Percentiles rank a stretch among this genome's conserved stretches.
Conservation (phyloP, 176 grass and related monocot species). For the Aegilops bicornis region DNA sequence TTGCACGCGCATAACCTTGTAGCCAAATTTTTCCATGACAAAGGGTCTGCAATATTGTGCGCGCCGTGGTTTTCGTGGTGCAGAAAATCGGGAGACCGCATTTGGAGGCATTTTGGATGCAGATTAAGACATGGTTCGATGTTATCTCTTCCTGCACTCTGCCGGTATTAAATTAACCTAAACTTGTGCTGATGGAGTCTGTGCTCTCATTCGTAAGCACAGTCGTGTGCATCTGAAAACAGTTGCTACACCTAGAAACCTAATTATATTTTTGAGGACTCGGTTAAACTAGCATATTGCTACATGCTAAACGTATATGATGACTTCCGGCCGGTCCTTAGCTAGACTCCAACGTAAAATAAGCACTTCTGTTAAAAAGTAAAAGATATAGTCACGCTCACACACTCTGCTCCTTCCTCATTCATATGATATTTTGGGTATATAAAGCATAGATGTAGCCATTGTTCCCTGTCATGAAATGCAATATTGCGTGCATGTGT, state of each 20-base stretch:
- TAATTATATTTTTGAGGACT: not conserved
- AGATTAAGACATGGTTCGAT: constrained; percentile 8
- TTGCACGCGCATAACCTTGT: not conserved
- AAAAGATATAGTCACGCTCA: not conserved
- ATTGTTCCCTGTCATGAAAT: not conserved
- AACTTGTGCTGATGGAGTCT: not conserved
- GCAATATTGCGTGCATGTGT: not conserved
- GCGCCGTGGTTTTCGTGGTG: not conserved
- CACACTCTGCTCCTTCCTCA: not conserved
- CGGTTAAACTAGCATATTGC: not conserved
- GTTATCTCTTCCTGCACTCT: constrained; percentile 26
- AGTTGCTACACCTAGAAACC: not conserved
- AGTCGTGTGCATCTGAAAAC: constrained; percentile 24
- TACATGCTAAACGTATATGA: not conserved
- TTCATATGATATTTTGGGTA: not conserved
- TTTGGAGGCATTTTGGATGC: constrained; percentile 31
- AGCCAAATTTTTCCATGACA: not conserved
- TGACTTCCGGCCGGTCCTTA: not conserved
- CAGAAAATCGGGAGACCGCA: constrained; percentile 21
- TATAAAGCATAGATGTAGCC: not conserved
- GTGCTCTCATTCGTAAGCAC: not conserved
- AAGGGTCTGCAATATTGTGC: not conserved
- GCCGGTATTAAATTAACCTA: not conserved
- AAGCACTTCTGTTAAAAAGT: not conserved
- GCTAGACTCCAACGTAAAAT: not conserved